Base-by-base conservation (phyloP, 1,139 yeast species). In the Geotrichum bryndzae region DNA sequence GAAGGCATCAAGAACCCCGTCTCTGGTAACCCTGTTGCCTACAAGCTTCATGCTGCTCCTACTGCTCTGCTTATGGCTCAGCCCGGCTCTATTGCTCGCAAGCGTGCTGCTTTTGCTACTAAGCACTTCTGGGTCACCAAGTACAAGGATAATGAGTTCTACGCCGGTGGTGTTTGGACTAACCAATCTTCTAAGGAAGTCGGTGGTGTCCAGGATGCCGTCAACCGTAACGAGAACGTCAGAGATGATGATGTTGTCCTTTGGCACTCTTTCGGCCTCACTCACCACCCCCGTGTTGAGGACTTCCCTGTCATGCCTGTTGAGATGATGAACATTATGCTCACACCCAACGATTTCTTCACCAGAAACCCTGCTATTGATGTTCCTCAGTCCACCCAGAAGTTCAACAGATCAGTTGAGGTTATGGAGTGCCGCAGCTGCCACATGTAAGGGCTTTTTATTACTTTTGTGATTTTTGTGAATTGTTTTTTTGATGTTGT, bases 251-350 rank as follows among this genome's bases (percentile, higher is more conserved):
- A 90, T 69, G 75, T 86, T 66, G 95, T 90, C 62, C 85, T 90
- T 62, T 90, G 96, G 96, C 90, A 91, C 69, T 88, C 96, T 57
- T 76, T 90, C 73, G 95, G 92, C 38, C 83, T 90, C 78, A 90
- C 96, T 31, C 96, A 90, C 74, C 84, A 89, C 71, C 96, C 96
- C 68, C 83, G 92, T 71, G 87, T 87, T 46, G 96, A 90, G 78
- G 96, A 90, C 76, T 90, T 88, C 88, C 96, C 96, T 60, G 95
- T 90, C 65, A 90, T 90, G 96, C 95, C 96, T 53, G 88, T 86
- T 63, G 96, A 90, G 78, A 84, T 84, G 68, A 78, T 83, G 74
- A 86, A 82, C 72, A 85, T 89, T 68, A 82, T 84, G 65, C 80
- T 90, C 66, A 80, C 82, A 60, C 96, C 96, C 60, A 78, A 82